Base-by-base conservation (phyloP, 2,329 filamentous ascomycete species). In the Catunica adiposa region DNA sequence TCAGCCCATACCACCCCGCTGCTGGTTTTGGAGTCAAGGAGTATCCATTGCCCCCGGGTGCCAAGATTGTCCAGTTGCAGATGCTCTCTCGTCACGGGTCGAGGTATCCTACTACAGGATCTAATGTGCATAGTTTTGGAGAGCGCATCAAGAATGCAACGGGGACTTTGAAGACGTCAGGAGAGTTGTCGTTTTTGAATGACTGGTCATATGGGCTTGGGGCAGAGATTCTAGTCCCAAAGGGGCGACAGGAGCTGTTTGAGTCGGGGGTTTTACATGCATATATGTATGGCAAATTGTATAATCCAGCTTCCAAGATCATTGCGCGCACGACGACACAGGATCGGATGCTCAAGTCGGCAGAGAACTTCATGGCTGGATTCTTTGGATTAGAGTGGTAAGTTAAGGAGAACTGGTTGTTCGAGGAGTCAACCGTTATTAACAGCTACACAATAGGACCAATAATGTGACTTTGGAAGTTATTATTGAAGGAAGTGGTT, bases 291-390 rank as follows among this genome's bases (percentile, higher is more conserved):
- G 79, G 77, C 5, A 74, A 78, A 59, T 69, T 89, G 22, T 87
- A 86, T 62, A 83, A 87, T 61, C 79, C 84, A 3, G 75, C 78
- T 56, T 82, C 74, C 66, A 88, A 86, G 68, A 80, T 89, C 58
- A 77, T 88, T 57, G 83, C 80, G 15, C 75, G 84, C 26, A 86
- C 83, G 1, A 87, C 84, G 70, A 86, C 84, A 1, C 83, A 89
- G 64, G 80, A 86, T 63, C 79, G 85, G 23, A 89, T 89, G 84
- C 70, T 84, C 22, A 82, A 88, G 65, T 83, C 77, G 40, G 84
- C 84, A 2, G 84, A 89, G 66, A 84, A 89, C 66, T 89, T 87
- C 67, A 69, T 88, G 64, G 82, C 84, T 4, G 85, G 85, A 0
- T 89, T 89, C 69, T 89, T 89, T 63, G 84, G 84, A 0, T 73